Evolutionary conservation across 2,329 filamentous ascomycete genomes (phyloP).

Genomic region (Chalaropsis ovoidea): DNA sequence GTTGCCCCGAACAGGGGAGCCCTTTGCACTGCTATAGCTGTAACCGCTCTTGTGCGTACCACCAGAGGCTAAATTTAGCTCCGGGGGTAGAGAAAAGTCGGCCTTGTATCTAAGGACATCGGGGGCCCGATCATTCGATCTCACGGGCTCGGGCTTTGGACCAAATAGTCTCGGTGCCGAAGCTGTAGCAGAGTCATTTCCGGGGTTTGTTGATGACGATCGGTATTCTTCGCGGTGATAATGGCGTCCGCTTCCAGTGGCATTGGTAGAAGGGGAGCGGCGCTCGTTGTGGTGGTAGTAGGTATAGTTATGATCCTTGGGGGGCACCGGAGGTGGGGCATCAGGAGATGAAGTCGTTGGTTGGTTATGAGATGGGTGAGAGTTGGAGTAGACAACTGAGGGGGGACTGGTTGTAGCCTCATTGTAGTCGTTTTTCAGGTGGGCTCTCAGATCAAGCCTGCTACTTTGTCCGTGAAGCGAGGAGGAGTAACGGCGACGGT

Average conservation of each 20-base stretch:
- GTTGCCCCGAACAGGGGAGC: conserved; percentile 16
- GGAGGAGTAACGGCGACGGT: conserved; percentile 19
- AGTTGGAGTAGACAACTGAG: conserved; percentile 16
- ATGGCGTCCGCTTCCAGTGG: conserved; percentile 3
- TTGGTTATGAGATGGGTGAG: conserved; percentile 17
- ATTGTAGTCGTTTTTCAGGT: conserved; percentile 2
- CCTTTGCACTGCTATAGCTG: not conserved
- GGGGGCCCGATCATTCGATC: conserved; percentile 13
- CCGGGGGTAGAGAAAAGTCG: conserved; percentile 15
- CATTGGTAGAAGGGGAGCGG: conserved; percentile 19
- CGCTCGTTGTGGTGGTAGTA: conserved; percentile 14
- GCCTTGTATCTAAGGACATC: conserved; percentile 17
- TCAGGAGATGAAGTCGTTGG: not conserved
- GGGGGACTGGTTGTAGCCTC: conserved; percentile 10
- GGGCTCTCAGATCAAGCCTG: conserved; percentile 17
- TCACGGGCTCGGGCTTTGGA: conserved; percentile 23
- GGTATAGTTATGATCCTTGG: conserved; percentile 19
- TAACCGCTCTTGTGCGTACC: not conserved
- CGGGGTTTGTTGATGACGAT: conserved; percentile 21
- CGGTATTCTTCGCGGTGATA: conserved; percentile 19
- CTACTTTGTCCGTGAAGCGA: conserved; percentile 17
- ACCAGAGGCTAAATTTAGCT: conserved; percentile 11
- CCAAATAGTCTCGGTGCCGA: conserved; percentile 22
- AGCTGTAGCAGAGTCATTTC: conserved; percentile 15
- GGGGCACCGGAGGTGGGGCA: not conserved